phyloP scores from a whole-genome alignment of 1,139 yeast genomes.

The Sugiyamaella xylanicola region DNA sequence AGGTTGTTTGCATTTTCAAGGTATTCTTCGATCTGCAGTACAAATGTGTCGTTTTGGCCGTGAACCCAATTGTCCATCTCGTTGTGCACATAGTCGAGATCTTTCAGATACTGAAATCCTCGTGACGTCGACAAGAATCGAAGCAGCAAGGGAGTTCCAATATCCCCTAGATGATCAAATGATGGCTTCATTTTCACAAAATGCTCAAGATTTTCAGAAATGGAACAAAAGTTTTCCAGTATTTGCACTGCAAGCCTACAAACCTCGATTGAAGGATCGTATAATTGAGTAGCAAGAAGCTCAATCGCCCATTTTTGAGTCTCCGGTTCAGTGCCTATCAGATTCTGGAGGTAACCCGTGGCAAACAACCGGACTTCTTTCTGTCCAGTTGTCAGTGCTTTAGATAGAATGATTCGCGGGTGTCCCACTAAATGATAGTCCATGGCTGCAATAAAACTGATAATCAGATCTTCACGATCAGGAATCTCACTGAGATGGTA shows the following conservation, averaged over 20 bases:
- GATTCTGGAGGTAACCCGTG: slow-evolving; percentile 54
- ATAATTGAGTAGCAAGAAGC: slow-evolving; percentile 66
- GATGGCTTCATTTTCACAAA: slow-evolving; percentile 51
- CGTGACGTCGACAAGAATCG: slow-evolving; percentile 56
- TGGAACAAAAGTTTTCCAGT: slow-evolving; percentile 52
- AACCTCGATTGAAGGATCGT: slow-evolving; percentile 63
- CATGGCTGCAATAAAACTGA: slow-evolving; percentile 59
- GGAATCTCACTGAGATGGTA: slow-evolving; percentile 65
- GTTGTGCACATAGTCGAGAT: slow-evolving; percentile 54
- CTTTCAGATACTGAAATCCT: slow-evolving; percentile 58
- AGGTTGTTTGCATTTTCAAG: slow-evolving; percentile 38
- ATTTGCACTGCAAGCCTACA: slow-evolving; percentile 58
- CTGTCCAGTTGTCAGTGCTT: slow-evolving; percentile 63
- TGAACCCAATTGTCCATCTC: slow-evolving; percentile 66
- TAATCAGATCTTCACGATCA: slow-evolving; percentile 61
- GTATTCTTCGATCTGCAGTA: slow-evolving; percentile 52
- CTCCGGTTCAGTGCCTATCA: slow-evolving; percentile 40
- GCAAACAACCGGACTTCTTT: slow-evolving; percentile 57
- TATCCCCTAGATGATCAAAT: slow-evolving; percentile 48
- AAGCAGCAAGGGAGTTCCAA: slow-evolving; percentile 53
- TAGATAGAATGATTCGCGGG: slow-evolving; percentile 64
- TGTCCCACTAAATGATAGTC: slow-evolving; percentile 68
- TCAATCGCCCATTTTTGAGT: slow-evolving; percentile 49
- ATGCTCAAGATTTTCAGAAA: slow-evolving; percentile 47
- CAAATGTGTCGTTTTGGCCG: slow-evolving; percentile 56